Conservation (phyloP, 148 eudicot genomes). For the Beta vulgaris region DNA sequence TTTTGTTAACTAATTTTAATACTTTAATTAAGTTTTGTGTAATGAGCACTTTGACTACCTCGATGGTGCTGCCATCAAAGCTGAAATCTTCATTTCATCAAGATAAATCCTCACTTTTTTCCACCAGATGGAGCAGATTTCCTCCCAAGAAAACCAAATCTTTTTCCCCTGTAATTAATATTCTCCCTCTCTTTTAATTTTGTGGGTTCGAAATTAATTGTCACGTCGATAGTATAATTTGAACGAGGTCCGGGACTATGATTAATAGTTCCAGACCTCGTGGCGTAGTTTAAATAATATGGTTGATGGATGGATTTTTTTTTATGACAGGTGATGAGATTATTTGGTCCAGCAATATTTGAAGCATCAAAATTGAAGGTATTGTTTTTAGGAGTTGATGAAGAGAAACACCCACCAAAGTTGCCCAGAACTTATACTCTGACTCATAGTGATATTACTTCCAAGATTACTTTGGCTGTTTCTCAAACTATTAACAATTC, state of each 20-base stretch:
- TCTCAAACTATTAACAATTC: conserved; percentile 89
- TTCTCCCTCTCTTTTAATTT: not conserved
- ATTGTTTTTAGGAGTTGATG: conserved; percentile 68
- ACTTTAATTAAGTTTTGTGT: not conserved
- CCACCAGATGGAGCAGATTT: conserved; percentile 29
- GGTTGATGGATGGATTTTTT: not conserved
- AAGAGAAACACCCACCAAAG: conserved; percentile 73
- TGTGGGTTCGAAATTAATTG: not conserved
- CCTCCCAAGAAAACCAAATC: conserved; percentile 35
- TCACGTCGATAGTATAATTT: not conserved
- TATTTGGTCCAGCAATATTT: conserved; percentile 92
- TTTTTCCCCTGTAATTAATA: conserved; percentile 45
- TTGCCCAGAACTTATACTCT: conserved; percentile 89
- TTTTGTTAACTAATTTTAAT: not conserved
- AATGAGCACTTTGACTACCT: conserved; percentile 56
- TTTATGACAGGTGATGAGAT: conserved; percentile 62
- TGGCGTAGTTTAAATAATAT: too few species aligned
- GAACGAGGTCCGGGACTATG: not conserved
- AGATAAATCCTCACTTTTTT: conserved; percentile 28
- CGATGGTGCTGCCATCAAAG: conserved; percentile 53
- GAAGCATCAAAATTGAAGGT: conserved; percentile 93
- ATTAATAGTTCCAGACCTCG: not conserved
- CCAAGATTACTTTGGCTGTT: conserved; percentile 85
- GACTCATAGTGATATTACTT: conserved; percentile 83
- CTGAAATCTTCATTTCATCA: conserved; percentile 35